These are phyloP conservation scores for Neodidymelliopsis sp. DNA, from an alignment of 2,329 filamentous ascomycete genomes.

Conservation along the genomic window DNA sequence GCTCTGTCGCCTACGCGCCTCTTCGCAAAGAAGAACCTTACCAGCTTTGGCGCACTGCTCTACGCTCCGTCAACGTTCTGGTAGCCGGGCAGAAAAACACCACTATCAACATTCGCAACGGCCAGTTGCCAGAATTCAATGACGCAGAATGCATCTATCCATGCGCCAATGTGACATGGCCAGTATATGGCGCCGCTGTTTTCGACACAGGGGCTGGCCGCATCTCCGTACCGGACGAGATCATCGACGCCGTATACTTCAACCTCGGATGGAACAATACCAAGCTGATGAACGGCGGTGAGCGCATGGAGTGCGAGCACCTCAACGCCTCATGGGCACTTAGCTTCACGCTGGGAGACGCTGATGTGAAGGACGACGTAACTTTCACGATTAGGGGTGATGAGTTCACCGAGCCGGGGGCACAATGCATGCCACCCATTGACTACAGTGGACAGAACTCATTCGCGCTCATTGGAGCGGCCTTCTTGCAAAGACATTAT, in stretches of 20 bases:
- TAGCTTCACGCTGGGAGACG: constrained; percentile 24
- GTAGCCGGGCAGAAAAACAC: constrained; percentile 14
- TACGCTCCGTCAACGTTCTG: constrained; percentile 22
- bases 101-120: constrained; percentile 10
- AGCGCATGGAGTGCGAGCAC: constrained; percentile 25
- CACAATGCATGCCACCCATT: constrained; percentile 26
- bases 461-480: constrained; percentile 22
- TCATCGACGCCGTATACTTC: constrained; percentile 24
- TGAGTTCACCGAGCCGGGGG: constrained; percentile 17
- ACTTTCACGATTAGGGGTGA: constrained; percentile 23
- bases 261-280: constrained; percentile 30
- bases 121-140: constrained; percentile 6
- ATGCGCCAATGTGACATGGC: constrained; percentile 16
- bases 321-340: constrained; percentile 30
- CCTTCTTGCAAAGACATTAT: constrained; percentile 22
- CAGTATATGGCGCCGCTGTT: constrained; percentile 12
- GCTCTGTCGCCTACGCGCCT: constrained; percentile 60
- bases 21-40: constrained; percentile 18
- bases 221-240: constrained; percentile 18
- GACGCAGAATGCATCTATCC: constrained; percentile 10
- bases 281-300: constrained; percentile 16
- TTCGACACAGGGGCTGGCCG: constrained; percentile 32
- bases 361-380: constrained; percentile 16
- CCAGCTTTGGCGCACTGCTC: constrained; percentile 26
- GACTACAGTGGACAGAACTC: constrained; percentile 6